These are phyloP conservation scores for Kazachstania psychrophila DNA, from an alignment of 805 yeast genomes.

Conservation along the genomic window DNA sequence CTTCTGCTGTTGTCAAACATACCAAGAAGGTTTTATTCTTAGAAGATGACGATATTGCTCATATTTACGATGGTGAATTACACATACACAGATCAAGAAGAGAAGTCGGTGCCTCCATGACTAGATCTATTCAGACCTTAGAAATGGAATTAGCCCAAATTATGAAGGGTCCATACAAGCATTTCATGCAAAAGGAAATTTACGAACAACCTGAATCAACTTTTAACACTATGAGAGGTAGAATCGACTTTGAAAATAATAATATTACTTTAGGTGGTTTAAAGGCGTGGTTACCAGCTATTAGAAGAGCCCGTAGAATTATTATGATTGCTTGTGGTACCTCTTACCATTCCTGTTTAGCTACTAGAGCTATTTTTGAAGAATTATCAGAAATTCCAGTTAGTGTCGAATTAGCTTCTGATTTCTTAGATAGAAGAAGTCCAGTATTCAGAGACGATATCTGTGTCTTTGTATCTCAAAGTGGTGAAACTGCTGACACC, in stretches of 20 bases:
- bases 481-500: slow-evolving; percentile 98
- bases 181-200: slow-evolving; percentile 98
- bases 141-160: slow-evolving; percentile 96
- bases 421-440: slow-evolving; percentile 84
- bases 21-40: slow-evolving; percentile 93
- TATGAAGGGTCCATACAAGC: slow-evolving; percentile 94
- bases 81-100: slow-evolving; percentile 95
- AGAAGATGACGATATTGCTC: slow-evolving; percentile 98
- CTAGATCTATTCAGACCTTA: slow-evolving; percentile 90
- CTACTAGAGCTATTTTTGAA: slow-evolving; percentile 92
- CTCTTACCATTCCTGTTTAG: slow-evolving; percentile 95
- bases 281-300: slow-evolving; percentile 71
- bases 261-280: slow-evolving; percentile 84
- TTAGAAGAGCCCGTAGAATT: slow-evolving; percentile 88
- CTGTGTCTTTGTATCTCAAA: slow-evolving; percentile 94
- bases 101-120: slow-evolving; percentile 81
- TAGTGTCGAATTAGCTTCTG: slow-evolving; percentile 85
- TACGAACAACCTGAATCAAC: slow-evolving; percentile 98
- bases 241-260: slow-evolving; percentile 81
- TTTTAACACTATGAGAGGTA: slow-evolving; percentile 98
- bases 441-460: slow-evolving; percentile 99
- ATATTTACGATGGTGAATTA: slow-evolving; percentile 93
- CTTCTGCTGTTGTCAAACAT: slow-evolving; percentile 92
- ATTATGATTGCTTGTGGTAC: slow-evolving; percentile 99
- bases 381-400: slow-evolving; percentile 94